Percentiles rank a stretch among this genome's conserved stretches.
Conservation (phyloP, 768 basidiomycete species). For the Mycena rebaudengoi region DNA sequence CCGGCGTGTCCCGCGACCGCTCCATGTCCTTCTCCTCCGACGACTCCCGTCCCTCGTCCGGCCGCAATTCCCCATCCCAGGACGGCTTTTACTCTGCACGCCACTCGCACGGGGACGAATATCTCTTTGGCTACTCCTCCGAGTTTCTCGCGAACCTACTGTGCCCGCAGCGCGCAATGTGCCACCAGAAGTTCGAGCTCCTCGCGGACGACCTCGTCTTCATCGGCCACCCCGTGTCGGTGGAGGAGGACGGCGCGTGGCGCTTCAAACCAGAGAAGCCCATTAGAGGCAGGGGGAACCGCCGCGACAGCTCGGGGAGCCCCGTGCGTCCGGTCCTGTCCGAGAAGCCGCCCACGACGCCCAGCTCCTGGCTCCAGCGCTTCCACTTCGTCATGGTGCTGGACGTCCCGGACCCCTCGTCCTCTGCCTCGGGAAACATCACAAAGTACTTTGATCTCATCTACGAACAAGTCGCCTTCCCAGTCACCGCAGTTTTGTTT, state of each 20-base stretch:
- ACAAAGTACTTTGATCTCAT: constrained; percentile 85
- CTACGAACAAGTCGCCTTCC: constrained; percentile 90
- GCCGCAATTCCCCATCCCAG: constrained; percentile 59
- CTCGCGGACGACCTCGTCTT: constrained; percentile 92
- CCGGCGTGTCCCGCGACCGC: constrained; percentile 56
- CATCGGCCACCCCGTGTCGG: constrained; percentile 93
- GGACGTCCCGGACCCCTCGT: constrained; percentile 91
- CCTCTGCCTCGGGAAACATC: constrained; percentile 79
- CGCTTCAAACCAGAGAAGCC: constrained; percentile 71
- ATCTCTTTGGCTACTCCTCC: constrained; percentile 80
- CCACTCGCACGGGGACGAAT: constrained; percentile 52
- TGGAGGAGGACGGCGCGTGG: constrained; percentile 78
- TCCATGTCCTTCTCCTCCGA: constrained; percentile 60
- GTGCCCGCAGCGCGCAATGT: constrained; percentile 80
- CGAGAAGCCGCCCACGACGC: constrained; percentile 41
- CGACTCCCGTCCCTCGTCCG: constrained; percentile 55
- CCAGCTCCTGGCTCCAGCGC: constrained; percentile 67
- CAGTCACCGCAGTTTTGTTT: constrained; percentile 90
- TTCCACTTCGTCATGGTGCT: constrained; percentile 91
- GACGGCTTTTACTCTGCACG: constrained; percentile 46
- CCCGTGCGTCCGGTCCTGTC: constrained; percentile 40
- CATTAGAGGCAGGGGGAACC: constrained; percentile 66
- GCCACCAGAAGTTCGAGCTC: constrained; percentile 95
- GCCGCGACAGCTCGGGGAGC: constrained; percentile 41
- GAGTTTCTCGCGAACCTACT: constrained; percentile 85